These are phyloP conservation scores for Albifimbria verrucaria DNA, from an alignment of 2,329 filamentous ascomycete species.

Conservation along the genomic window DNA sequence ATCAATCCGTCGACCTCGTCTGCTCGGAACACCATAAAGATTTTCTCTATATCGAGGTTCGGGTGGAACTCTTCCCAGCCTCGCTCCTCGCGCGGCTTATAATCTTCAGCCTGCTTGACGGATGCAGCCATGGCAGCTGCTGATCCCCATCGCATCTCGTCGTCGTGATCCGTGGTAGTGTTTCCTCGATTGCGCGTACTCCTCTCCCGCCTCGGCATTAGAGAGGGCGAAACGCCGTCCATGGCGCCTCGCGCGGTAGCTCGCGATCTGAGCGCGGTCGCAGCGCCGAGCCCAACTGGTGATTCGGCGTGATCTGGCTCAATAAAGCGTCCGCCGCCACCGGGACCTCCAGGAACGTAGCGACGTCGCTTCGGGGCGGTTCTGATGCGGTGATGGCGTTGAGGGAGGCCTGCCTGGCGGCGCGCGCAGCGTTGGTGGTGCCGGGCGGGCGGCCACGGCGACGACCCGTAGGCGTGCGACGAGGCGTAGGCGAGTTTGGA, in stretches of 20 bases:
- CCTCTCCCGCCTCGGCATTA: constrained; percentile 53
- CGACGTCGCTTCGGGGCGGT: constrained; percentile 67
- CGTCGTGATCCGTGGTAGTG: constrained; percentile 46
- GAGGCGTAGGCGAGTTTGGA: constrained; percentile 34
- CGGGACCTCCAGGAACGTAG: constrained; percentile 84
- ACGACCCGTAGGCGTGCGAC: constrained; percentile 38
- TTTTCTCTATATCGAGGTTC: constrained; percentile 83
- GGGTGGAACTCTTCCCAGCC: constrained; percentile 98
- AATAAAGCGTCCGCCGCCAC: constrained; percentile 80
- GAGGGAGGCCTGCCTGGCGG: constrained; percentile 32
- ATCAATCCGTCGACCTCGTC: constrained; percentile 76
- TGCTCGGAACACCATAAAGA: constrained; percentile 73
- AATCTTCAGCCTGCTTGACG: constrained; percentile 88
- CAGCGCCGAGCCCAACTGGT: constrained; percentile 36
- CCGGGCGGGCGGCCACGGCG: constrained; percentile 46
- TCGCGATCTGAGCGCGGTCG: constrained; percentile 49
- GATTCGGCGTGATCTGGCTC: constrained; percentile 63
- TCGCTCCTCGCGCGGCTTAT: constrained; percentile 94
- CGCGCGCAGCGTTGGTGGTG: constrained; percentile 38
- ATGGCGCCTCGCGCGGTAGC: constrained; percentile 44
- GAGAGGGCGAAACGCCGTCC: constrained; percentile 32
- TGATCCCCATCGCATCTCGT: constrained; percentile 73
- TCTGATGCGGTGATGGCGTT: constrained; percentile 42
- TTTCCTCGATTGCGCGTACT: constrained; percentile 52
- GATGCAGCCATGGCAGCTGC: constrained; percentile 86